Evolutionary conservation across 768 basidiomycete species (phyloP), one percentile per base, ranked within the genome.

Genomic region (Calvatia gigantea): DNA sequence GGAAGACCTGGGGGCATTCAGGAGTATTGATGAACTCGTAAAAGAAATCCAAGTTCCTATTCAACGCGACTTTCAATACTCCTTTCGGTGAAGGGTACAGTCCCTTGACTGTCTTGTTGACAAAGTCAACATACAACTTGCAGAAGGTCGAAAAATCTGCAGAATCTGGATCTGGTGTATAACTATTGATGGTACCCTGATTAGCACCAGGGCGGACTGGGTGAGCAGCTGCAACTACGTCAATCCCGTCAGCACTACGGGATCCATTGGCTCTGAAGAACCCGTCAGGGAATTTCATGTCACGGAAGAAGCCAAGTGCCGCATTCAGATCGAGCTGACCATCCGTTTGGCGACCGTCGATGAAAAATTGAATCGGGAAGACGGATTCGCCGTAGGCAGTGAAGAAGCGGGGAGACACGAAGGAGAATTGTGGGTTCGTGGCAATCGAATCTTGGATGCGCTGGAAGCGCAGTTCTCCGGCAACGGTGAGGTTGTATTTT

Each of bases 401-500:
- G 46, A 58, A 48, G 19, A 43, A 50, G 29, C 58, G 58, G 6
- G 53, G 58, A 14, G 52, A 21, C 9, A 49, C 38, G 31, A 58
- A 49, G 46, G 44, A 21, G 39, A 58, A 58, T 4, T 29, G 43
- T 21, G 58, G 50, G 21, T 51, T 51, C 27, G 37, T 51, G 25
- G 28, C 15, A 25, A 51, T 41, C 4, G 38, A 39, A 23, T 52
- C 52, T 14, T 42, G 37, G 15, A 54, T 54, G 9, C 52, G 37
- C 19, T 49, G 33, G 28, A 17, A 28, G 6, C 58, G 58, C 23
- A 49, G 33, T 17, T 54, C 58, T 4, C 32, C 52, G 12, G 58
- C 58, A 19, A 50, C 58, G 53, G n/a, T 54, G 15, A 58, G 52
- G 46, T 58, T 54, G 39, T 58, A 58, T 38, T 46, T 54, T 9